Evolutionary conservation across 2,329 filamentous ascomycete genomes (phyloP).

Genomic region (Diaporthe sp.): DNA sequence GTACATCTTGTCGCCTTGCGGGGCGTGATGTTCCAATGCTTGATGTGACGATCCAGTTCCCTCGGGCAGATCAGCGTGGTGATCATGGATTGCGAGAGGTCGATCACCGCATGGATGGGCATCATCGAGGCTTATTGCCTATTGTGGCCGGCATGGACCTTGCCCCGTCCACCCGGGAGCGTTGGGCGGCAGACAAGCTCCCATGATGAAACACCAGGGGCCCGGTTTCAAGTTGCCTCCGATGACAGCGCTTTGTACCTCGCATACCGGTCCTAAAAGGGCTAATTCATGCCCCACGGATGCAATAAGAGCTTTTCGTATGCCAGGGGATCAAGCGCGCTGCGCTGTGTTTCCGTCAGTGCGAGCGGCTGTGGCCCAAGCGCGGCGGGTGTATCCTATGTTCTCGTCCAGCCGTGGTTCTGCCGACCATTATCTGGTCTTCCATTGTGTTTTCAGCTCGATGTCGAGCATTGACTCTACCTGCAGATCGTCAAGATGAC

Average conservation of each 20-base stretch:
- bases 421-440: slow-evolving; percentile 16
- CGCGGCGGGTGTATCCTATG: background rate
- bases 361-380: background rate
- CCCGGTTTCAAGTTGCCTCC: slow-evolving; percentile 15
- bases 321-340: slow-evolving; percentile 4
- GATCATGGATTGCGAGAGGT: slow-evolving; percentile 23
- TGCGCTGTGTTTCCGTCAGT: slow-evolving; percentile 8
- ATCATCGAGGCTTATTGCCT: background rate
- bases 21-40: slow-evolving; percentile 10
- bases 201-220: slow-evolving; percentile 22
- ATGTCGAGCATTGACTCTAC: background rate
- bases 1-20: background rate
- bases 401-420: background rate
- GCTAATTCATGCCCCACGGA: slow-evolving; percentile 1
- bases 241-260: background rate
- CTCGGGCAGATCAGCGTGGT: background rate
- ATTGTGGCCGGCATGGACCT: background rate
- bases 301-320: background rate
- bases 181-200: slow-evolving; percentile 14
- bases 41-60: slow-evolving; percentile 23
- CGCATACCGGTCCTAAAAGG: slow-evolving; percentile 3
- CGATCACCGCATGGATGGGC: slow-evolving; percentile 12
- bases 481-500: slow-evolving; percentile 3
- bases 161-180: background rate
- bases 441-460: slow-evolving; percentile 2